Conservation (phyloP, 208 protist genomes). For the Leishmania guyanensis region DNA sequence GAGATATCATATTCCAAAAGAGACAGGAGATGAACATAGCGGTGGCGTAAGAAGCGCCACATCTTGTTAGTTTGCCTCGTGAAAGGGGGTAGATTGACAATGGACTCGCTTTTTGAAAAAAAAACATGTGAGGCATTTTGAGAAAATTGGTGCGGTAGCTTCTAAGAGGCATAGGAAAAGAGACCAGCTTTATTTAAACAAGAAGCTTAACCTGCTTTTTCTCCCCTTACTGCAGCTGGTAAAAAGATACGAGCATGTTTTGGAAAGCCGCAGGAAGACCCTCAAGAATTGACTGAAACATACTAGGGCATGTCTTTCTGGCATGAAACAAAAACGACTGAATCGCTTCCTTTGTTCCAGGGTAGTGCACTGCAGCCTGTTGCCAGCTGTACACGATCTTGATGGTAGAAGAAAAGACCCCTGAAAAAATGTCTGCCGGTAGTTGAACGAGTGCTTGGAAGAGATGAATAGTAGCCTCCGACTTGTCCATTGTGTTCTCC, state of each 20-base stretch:
- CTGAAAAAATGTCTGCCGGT: conserved; percentile 35
- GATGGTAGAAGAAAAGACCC: conserved; percentile 42
- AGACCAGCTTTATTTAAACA: background rate
- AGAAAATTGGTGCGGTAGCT: conserved; percentile 2
- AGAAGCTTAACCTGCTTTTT: conserved; percentile 1
- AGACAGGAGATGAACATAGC: background rate
- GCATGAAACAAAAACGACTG: conserved; percentile 28
- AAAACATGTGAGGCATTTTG: background rate
- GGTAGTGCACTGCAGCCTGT: conserved; percentile 29
- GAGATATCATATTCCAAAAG: background rate
- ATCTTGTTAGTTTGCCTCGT: background rate
- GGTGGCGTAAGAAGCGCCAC: background rate
- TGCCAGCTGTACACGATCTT: conserved; percentile 78
- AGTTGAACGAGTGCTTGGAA: conserved; percentile 45
- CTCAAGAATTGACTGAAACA: conserved; percentile 28
- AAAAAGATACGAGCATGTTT: conserved; percentile 28
- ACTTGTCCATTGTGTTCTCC: conserved; percentile 71
- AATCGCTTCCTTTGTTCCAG: conserved; percentile 29
- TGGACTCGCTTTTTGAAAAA: background rate
- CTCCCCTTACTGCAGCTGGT: conserved; percentile 14
- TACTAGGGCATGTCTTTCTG: conserved; percentile 14
- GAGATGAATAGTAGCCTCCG: conserved; percentile 73
- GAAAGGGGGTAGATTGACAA: background rate
- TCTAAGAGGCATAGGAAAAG: background rate
- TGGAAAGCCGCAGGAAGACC: conserved; percentile 16